Base-by-base conservation (phyloP, 768 basidiomycete genomes). In the Kwoniella dejecticola region DNA sequence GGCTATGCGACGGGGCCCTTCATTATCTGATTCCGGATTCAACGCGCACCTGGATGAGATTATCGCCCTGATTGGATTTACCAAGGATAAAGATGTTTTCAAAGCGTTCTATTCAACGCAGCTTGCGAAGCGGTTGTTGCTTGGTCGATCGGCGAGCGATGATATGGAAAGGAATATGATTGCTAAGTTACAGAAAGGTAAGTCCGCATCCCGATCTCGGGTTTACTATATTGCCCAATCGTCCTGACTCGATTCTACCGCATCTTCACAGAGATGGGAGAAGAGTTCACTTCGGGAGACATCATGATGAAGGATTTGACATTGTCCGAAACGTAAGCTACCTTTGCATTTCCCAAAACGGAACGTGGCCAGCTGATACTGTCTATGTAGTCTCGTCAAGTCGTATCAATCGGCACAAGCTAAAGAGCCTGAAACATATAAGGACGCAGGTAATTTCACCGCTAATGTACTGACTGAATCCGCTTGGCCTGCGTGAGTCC, bases 61-160 rank as follows among this genome's bases (percentile, higher is more conserved):
- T 0, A 95, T 97, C 79, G 90, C 87, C 1, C 85, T 98, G 29
- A 97, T 99, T 84, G 86, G 95, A 46, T 99, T 86, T 80, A 84
- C 97, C 59, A 84, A 86, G 2, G 94, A 98, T 80, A 98, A 98
- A 79, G 96, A 99, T 71, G 85, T 94, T 7, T 99, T 99, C 77
- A 96, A 99, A 78, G 86, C 90, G 23, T 98, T 97, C 80, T 99
- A 99, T 81, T 96, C 97, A 78, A 84, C 83, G 23, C 96, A 98
- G 76, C 86, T 99, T 31, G 91, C 95, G 5, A 94, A 94, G 78
- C 90, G 96, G 31, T 83, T 99, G 10, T 83, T 98, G 38, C 83
- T 85, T n/a, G 86, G 85, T 24, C 88, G 93, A 23, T 94, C 91
- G 15, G 87, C 95, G 3, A 97, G 94, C 1, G 95, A 99, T 70